phyloP scores from a whole-genome alignment of 1,284 basidiomycete genomes.

The Heterobasidion occidentale region DNA sequence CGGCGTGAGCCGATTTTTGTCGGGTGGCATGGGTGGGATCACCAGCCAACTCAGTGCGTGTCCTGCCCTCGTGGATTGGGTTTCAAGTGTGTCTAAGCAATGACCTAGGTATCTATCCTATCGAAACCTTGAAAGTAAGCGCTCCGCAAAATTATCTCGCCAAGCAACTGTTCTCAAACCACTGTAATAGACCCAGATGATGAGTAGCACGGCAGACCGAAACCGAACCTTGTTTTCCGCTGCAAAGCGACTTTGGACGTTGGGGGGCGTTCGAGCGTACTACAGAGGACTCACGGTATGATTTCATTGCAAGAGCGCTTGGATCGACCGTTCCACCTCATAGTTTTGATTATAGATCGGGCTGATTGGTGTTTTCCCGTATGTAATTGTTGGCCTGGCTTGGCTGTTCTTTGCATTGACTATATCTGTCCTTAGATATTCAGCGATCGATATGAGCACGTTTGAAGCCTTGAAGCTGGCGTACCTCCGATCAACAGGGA shows the following conservation, averaged over 20 bases:
- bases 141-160: constrained; percentile 2
- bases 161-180: constrained; percentile 4
- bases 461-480: constrained; percentile 87
- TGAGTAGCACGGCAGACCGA: constrained; percentile 68
- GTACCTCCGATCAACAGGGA: constrained; percentile 73
- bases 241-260: constrained; percentile 62
- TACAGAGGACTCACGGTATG: constrained; percentile 88
- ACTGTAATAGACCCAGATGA: constrained; percentile 77
- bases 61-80: constrained; percentile 2
- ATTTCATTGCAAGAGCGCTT: constrained; percentile 9
- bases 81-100: constrained; percentile 9
- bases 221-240: constrained; percentile 54
- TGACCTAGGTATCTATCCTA: constrained; percentile 73
- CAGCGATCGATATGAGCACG: constrained; percentile 93
- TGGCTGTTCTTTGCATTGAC: neutral
- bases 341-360: constrained; percentile 54
- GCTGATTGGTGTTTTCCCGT: constrained; percentile 86
- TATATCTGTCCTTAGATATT: constrained; percentile 42
- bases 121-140: constrained; percentile 79
- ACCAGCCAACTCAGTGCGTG: constrained; percentile 82
- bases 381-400: constrained; percentile 20
- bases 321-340: neutral
- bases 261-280: constrained; percentile 81
- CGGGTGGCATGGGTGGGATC: constrained; percentile 94
- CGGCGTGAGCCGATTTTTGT: constrained; percentile 87